Base-by-base conservation (phyloP, 2,329 filamentous ascomycete species). In the Ceratocystis eucalypticola region DNA sequence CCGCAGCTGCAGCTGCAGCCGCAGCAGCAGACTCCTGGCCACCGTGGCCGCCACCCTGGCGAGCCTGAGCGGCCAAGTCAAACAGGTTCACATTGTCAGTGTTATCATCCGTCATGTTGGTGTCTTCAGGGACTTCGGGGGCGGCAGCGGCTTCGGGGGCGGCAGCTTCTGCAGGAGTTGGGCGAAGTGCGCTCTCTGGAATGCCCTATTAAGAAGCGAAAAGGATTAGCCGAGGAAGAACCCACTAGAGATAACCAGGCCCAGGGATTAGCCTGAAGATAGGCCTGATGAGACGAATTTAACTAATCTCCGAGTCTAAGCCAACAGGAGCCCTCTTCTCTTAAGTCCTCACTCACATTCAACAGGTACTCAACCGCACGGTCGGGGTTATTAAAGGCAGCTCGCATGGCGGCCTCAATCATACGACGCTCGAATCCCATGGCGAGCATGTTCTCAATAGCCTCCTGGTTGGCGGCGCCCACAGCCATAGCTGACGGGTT, bases 331-430 rank as follows among this genome's bases (percentile, higher is more conserved):
- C 37, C 3, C 10, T 41, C 12, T 41, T 41, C 37, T 41, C 37
- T 41, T 1, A 41, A 41, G 37, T 41, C 10, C 20, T 25, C 45
- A 79, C 87, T 77, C 76, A 94, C 91, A 71, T 79, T 96, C 73
- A 99, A 76, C 12, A 99, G 84, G 73, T 99, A 99, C 76, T 99
- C 94, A 66, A 99, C 93, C 65, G 94, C 94, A 72, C 94, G 91
- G 76, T 97, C 93, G 15, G 93, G 91, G 78, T 99, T 99, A 82
- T 88, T 95, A 77, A 90, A 99, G 15, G 94, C 94, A 69, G 94
- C 94, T 73, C 93, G 89, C 88, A 99, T 94, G 64, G 94, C 94
- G 61, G 88, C 85, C 71, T 96, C 91, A 71, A 96, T 96, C 74
- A 96, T 88, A 64, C 85, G 80, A 73, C 92, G 84, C 73, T 89